A percentile compares a stretch with the other conserved stretches of the same genome.
Conservation (phyloP, 2,329 filamentous ascomycete genomes). For the Aureobasidium sp. region DNA sequence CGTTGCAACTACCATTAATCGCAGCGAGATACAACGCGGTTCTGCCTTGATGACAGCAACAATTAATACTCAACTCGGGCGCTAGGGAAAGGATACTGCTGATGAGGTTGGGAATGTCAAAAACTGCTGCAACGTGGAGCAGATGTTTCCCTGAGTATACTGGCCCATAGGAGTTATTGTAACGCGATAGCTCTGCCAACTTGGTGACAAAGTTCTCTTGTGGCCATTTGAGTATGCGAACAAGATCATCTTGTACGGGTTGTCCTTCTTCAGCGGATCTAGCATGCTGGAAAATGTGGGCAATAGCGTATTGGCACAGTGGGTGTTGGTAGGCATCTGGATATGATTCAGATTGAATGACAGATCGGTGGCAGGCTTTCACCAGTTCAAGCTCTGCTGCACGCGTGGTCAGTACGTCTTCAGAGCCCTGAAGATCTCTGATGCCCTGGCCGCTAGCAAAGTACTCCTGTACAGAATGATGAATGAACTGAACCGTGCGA, state of each 20-base stretch:
- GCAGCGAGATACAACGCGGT: not conserved
- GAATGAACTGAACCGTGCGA: not conserved
- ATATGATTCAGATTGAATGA: not conserved
- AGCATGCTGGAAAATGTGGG: not conserved
- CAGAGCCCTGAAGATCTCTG: not conserved
- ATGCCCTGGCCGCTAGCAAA: not conserved
- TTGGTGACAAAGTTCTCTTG: not conserved
- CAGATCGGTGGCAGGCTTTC: not conserved
- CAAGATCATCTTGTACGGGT: not conserved
- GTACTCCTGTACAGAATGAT: not conserved
- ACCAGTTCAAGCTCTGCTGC: not conserved
- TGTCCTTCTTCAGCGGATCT: not conserved
- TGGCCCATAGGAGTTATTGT: no score
- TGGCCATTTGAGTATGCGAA: slow-evolving; percentile 15
- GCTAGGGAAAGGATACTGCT: not conserved
- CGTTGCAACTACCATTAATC: not conserved
- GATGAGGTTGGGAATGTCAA: not conserved
- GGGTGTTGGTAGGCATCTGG: not conserved
- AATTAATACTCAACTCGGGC: not conserved
- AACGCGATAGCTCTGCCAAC: not conserved
- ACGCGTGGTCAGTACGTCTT: not conserved
- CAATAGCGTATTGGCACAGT: not conserved
- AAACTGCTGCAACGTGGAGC: not conserved
- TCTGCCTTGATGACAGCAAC: not conserved
- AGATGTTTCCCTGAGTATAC: not conserved